Conservation (phyloP, 1,284 basidiomycete species). For the Ceratobasidium sp. region DNA sequence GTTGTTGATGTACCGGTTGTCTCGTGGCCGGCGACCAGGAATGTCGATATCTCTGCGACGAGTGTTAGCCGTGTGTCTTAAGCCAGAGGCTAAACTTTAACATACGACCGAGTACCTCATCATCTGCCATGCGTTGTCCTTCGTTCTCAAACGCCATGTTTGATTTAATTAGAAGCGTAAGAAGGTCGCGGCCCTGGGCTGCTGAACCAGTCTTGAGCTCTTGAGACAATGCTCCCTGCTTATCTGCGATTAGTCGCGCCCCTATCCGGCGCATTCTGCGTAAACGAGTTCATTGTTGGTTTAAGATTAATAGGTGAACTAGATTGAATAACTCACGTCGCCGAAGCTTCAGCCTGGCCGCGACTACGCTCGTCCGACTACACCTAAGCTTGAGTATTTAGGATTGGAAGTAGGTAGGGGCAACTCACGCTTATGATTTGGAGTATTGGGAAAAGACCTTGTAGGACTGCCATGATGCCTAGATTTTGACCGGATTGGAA, state of each 20-base stretch:
- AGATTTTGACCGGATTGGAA: slow-evolving; percentile 42
- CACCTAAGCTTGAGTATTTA: neutral
- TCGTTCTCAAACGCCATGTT: slow-evolving; percentile 58
- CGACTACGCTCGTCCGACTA: neutral
- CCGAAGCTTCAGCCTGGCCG: neutral
- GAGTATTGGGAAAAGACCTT: slow-evolving; percentile 13
- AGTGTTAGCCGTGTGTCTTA: slow-evolving; percentile 46
- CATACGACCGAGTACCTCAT: slow-evolving; percentile 81
- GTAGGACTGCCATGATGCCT: slow-evolving; percentile 49
- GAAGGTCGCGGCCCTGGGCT: slow-evolving; percentile 52
- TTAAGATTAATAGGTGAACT: slow-evolving; percentile 49
- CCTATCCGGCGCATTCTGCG: slow-evolving; percentile 50
- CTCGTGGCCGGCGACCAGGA: slow-evolving; percentile 72
- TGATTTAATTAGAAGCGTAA: slow-evolving; percentile 54
- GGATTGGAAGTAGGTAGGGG: slow-evolving; percentile 51
- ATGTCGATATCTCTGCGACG: slow-evolving; percentile 48
- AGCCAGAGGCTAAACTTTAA: slow-evolving; percentile 52
- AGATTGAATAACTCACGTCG: slow-evolving; percentile 7
- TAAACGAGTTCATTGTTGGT: slow-evolving; percentile 53
- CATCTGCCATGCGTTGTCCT: slow-evolving; percentile 74
- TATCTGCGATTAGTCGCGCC: slow-evolving; percentile 51
- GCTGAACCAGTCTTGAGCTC: slow-evolving; percentile 39
- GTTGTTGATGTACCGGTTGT: slow-evolving; percentile 68
- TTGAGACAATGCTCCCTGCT: slow-evolving; percentile 56
- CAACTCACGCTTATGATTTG: neutral